A percentile compares a stretch with the other conserved stretches of the same genome.
These are phyloP conservation scores for Piromyces finnis DNA, from an alignment of 192 early-diverging fungal species.

Conservation along the genomic window DNA sequence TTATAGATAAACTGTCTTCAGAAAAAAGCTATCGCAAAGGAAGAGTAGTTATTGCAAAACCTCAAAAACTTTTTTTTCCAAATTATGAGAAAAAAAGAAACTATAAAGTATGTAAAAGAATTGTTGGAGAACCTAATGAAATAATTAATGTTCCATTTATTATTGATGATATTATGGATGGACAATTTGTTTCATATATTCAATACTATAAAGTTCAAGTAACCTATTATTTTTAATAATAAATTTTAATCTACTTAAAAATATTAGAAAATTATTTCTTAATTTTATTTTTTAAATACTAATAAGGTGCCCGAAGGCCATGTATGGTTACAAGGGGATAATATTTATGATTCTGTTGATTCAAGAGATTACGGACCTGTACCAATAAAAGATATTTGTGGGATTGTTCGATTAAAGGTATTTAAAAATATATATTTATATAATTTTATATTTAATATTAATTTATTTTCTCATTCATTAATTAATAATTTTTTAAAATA, in stretches of 20 bases:
- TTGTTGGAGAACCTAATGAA: background rate
- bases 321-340: slow-evolving; percentile 86
- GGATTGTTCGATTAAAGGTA: slow-evolving; percentile 47
- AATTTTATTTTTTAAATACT: background rate
- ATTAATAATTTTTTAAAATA: too few relatives aligned
- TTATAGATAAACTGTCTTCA: background rate
- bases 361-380: slow-evolving; percentile 79
- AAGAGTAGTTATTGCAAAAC: background rate
- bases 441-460: too few relatives aligned
- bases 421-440: background rate
- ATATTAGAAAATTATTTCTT: too few relatives aligned
- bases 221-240: too few relatives aligned
- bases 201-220: background rate
- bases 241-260: too few relatives aligned
- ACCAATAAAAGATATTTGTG: slow-evolving; percentile 56
- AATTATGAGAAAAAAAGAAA: background rate
- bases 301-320: slow-evolving; percentile 68
- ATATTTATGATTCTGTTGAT: slow-evolving; percentile 75
- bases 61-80: background rate
- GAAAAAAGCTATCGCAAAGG: background rate
- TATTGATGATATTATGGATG: background rate
- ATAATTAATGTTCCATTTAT: background rate
- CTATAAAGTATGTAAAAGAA: background rate
- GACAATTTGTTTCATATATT: background rate
- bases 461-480: too few relatives aligned